Evolutionary conservation across 2,329 filamentous ascomycete genomes (phyloP).

Genomic region (Esteya vermicola): DNA sequence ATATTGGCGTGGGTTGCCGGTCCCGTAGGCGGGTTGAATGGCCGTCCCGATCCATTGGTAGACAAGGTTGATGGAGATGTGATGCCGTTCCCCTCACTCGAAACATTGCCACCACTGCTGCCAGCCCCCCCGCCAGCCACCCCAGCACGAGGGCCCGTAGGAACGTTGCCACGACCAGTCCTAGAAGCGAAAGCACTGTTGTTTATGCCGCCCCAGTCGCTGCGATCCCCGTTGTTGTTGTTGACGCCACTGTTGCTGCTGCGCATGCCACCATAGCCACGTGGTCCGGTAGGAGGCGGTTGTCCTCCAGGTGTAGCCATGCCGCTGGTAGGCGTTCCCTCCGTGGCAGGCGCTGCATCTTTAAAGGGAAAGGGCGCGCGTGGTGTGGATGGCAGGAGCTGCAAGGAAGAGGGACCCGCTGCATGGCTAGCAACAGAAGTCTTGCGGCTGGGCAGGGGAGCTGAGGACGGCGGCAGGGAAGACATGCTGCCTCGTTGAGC

Average conservation of each 20-base stretch:
- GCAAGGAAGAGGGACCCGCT: not conserved
- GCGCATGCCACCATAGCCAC: conserved; percentile 5
- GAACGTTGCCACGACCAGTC: conserved; percentile 19
- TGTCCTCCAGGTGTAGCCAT: conserved; percentile 1
- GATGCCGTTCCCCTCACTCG: not conserved
- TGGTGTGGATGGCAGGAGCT: not conserved
- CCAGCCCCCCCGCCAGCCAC: not conserved
- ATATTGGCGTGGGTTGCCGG: conserved; percentile 26
- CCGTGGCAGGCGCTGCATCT: conserved; percentile 18
- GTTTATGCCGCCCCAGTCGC: not conserved
- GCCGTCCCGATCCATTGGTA: too few relatives aligned
- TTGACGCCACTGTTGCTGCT: not conserved
- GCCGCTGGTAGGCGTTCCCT: conserved; percentile 17
- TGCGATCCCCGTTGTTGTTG: not conserved
- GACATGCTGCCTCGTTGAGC: not conserved
- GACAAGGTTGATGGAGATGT: too few relatives aligned
- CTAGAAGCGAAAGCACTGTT: not conserved
- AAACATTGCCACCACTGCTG: not conserved
- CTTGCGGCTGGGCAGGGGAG: not conserved
- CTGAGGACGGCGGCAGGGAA: not conserved
- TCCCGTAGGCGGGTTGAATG: conserved; percentile 45
- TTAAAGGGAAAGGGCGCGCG: too few relatives aligned
- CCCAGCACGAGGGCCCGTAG: conserved; percentile 28
- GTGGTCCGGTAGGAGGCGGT: conserved; percentile 8
- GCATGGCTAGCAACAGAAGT: too few relatives aligned